Evolutionary conservation across 169 alveolate genomes (phyloP).

Genomic region (Neospora caninum): DNA sequence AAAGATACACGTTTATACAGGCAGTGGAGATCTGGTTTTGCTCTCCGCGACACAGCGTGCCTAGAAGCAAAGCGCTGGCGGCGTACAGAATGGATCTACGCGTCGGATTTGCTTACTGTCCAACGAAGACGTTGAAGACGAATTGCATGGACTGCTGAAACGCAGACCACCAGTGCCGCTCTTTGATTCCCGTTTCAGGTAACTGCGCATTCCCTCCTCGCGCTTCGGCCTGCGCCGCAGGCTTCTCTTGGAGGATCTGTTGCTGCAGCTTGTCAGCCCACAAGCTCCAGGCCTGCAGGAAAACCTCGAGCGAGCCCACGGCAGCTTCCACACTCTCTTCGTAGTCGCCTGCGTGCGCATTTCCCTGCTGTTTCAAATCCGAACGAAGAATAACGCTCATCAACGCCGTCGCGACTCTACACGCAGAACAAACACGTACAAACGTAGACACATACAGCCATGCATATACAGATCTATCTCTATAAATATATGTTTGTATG

Average conservation of each 20-base stretch:
- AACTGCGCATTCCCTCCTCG: background rate
- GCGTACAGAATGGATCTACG: no score
- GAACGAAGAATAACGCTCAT: background rate
- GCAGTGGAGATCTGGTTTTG: no score
- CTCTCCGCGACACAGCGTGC: no score
- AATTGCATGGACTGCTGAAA: background rate
- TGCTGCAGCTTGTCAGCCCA: slow-evolving; percentile 28
- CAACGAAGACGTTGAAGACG: background rate
- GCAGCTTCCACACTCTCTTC: background rate
- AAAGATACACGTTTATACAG: no score
- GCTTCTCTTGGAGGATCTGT: background rate
- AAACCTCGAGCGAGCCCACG: slow-evolving; percentile 1
- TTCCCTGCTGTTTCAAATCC: background rate
- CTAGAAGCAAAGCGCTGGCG: no score
- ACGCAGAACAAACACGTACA: background rate
- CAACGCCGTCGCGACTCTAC: background rate
- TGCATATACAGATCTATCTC: background rate
- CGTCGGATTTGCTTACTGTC: background rate
- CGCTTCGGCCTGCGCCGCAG: background rate
- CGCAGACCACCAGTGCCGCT: slow-evolving; percentile 3
- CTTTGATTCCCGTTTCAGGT: background rate
- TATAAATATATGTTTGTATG: background rate
- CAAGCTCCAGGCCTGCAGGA: background rate
- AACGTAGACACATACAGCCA: background rate
- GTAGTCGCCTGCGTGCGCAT: background rate